Conservation (phyloP, 2,329 filamentous ascomycete genomes). For the Colletotrichum ledebouriae region DNA sequence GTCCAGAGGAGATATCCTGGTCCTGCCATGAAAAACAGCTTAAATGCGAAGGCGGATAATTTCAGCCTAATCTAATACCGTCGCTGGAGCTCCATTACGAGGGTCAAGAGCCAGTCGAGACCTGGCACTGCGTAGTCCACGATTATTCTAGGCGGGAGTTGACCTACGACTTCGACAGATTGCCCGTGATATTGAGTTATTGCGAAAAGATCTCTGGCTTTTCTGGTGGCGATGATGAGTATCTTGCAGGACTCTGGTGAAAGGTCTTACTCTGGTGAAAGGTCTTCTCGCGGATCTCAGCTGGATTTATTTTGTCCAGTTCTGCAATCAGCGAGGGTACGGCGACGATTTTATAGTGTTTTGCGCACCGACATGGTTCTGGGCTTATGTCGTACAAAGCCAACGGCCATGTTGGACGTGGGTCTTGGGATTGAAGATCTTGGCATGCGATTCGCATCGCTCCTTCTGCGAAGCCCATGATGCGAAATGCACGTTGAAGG, state of each 20-base stretch:
- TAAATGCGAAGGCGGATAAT: not conserved
- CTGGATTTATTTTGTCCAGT: not conserved
- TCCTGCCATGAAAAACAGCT: not conserved
- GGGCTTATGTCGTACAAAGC: not conserved
- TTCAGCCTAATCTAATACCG: not conserved
- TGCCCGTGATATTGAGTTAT: not conserved
- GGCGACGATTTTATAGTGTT: not conserved
- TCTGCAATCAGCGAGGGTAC: not conserved
- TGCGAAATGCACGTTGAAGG: not conserved
- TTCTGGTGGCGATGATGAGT: not conserved
- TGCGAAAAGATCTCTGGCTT: not conserved
- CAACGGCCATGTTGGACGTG: not conserved
- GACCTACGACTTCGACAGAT: not conserved
- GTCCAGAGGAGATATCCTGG: not conserved
- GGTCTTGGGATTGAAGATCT: not conserved
- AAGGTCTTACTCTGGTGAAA: not conserved
- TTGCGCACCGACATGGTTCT: not conserved
- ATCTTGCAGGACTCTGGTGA: not conserved
- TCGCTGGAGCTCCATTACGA: not conserved
- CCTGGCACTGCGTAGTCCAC: not conserved
- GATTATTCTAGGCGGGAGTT: not conserved
- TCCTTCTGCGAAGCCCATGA: not conserved
- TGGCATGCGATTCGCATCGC: not conserved
- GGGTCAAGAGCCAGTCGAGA: not conserved
- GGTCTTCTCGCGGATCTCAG: not conserved